phyloP scores from a whole-genome alignment of 768 basidiomycete species.

The Lactarius trivialis region DNA sequence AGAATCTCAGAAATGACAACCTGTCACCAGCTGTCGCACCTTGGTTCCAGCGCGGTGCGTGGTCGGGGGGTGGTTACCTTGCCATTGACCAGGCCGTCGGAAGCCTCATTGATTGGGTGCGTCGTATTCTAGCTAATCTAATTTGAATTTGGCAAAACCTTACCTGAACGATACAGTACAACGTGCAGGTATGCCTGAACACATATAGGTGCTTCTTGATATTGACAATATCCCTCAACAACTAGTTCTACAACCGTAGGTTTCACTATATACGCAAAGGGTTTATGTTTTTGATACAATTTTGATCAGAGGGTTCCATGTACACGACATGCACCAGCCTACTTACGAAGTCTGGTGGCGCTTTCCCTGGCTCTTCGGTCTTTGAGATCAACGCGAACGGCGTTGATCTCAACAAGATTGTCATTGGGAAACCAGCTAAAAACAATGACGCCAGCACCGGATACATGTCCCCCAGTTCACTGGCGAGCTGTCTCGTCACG shows the following conservation, averaged over 20 bases:
- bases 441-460: slow-evolving; percentile 39
- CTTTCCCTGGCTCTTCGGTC: slow-evolving; percentile 39
- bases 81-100: slow-evolving; percentile 35
- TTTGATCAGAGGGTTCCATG: slow-evolving; percentile 33
- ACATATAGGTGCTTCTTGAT: neutral
- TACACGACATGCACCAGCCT: slow-evolving; percentile 37
- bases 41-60: slow-evolving; percentile 32
- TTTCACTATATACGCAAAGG: neutral
- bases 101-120: slow-evolving; percentile 40
- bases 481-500: slow-evolving; percentile 52
- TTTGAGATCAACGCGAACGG: slow-evolving; percentile 51
- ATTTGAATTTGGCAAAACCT: neutral
- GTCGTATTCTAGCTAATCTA: slow-evolving; percentile 4
- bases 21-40: neutral
- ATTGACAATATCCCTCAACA: neutral
- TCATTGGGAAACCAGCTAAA: slow-evolving; percentile 67
- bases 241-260: slow-evolving; percentile 40
- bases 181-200: slow-evolving; percentile 31
- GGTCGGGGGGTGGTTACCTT: slow-evolving; percentile 38
- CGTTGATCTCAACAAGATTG: slow-evolving; percentile 54
- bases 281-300: neutral
- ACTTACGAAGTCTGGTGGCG: slow-evolving; percentile 34
- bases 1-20: neutral
- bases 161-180: slow-evolving; percentile 31
- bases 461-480: slow-evolving; percentile 48